Conservation (phyloP, 345 rosid species). For the Trapa incisa region DNA sequence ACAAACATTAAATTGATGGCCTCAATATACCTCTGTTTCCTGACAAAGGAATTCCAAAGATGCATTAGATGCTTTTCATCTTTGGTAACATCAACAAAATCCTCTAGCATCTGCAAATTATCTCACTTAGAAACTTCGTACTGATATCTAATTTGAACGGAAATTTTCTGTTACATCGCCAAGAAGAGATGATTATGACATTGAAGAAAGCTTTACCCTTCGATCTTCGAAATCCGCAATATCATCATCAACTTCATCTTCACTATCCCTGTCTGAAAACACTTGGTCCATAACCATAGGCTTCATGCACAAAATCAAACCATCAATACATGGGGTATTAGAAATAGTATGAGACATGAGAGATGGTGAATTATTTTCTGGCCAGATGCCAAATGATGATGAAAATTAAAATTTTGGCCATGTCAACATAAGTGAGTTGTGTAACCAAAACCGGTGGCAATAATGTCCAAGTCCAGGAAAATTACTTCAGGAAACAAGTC, state of each 20-base stretch:
- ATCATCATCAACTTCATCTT: slow-evolving; percentile 72
- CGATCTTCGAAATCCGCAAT: slow-evolving; percentile 69
- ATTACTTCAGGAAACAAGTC: neutral
- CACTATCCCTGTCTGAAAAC: slow-evolving; percentile 67
- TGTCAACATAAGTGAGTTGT: neutral
- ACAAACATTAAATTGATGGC: neutral
- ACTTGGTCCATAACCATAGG: slow-evolving; percentile 73
- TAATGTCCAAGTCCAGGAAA: neutral
- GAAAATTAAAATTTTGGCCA: neutral
- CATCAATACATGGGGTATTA: too few species aligned
- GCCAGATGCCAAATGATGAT: neutral
- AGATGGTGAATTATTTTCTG: too few species aligned
- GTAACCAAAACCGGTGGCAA: neutral
- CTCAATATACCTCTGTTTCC: slow-evolving; percentile 48
- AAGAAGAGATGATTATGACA: slow-evolving; percentile 2
- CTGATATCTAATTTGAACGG: neutral
- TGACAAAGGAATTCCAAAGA: slow-evolving; percentile 86
- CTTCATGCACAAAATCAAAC: slow-evolving; percentile 27
- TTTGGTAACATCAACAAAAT: slow-evolving; percentile 81
- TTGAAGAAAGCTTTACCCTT: slow-evolving; percentile 45
- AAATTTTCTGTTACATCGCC: neutral
- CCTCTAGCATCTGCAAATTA: slow-evolving; percentile 84
- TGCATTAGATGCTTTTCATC: slow-evolving; percentile 76
- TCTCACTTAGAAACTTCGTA: neutral
- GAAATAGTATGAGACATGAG: too few species aligned